Evolutionary conservation across 179 eudicot species (phyloP), one percentile per base, ranked within the genome.

Genomic region (Nepenthes alata): DNA sequence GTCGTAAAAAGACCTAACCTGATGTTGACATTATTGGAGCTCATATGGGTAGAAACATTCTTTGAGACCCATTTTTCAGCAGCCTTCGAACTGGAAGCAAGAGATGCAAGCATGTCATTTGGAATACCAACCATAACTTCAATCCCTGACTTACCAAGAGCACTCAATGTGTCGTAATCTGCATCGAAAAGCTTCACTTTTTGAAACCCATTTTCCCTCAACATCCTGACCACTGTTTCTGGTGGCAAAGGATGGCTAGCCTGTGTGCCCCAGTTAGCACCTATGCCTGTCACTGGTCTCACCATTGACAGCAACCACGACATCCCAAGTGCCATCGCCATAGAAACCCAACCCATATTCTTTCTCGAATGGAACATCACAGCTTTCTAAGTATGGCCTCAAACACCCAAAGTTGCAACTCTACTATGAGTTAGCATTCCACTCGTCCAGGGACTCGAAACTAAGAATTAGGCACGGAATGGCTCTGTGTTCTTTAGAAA

Each of bases 101-200:
- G 70, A 62, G 88, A 70, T 11, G 69, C 54, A 16, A 91, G 86
- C 95, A 86, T 75, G 58, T 91, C 98, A 74, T 91, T 91, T 12
- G 98, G 98, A 47, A 91, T 91, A 4, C 96, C 98, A 68, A 91
- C 93, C 98, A 91, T 91, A 59, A 91, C 96, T 70, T 91, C 95
- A 62, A 91, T 73, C 65, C 79, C 80, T 66, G 95, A 72, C 61
- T 67, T 78, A 5, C 88, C 84, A 53, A 93, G 67, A 50, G 98
- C 95, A 62, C 55, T 79, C 58, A 93, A 58, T 0, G 85, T 69
- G 44, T 74, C 80, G 74, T 87, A 86, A 68, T 89, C 97, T 14
- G 98, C 84, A 77, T 93, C 98, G 66, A 93, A 93, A 53, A 93
- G 88, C 83, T 93, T 93, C 38, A 87, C 89, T 68, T 87, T 93